phyloP scores from a whole-genome alignment of 345 rosid genomes.

The Aquilaria sinensis region DNA sequence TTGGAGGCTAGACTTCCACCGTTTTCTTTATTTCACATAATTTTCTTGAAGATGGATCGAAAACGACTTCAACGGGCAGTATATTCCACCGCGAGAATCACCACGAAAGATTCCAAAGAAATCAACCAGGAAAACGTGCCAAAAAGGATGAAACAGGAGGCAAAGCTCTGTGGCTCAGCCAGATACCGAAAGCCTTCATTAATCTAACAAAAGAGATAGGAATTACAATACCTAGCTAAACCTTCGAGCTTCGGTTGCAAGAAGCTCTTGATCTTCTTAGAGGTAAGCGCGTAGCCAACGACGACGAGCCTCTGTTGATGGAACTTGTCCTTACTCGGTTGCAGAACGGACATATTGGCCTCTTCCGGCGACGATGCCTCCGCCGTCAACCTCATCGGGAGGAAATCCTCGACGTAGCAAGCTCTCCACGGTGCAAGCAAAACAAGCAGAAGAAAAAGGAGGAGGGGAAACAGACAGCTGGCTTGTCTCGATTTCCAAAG shows the following conservation, averaged over 20 bases:
- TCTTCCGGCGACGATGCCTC: constrained; percentile 14
- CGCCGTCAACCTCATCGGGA: constrained; percentile 34
- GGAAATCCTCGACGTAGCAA: background rate
- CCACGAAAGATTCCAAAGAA: background rate
- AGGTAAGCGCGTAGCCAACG: constrained; percentile 81
- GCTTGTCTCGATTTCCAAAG: too few relatives aligned
- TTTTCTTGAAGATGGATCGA: constrained; percentile 11
- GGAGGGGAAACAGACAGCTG: background rate
- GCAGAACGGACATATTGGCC: too few relatives aligned
- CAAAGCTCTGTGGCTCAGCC: background rate
- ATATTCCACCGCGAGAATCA: constrained; percentile 8
- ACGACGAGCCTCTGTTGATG: constrained; percentile 32
- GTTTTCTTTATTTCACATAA: background rate
- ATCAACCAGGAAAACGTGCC: background rate
- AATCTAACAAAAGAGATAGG: background rate
- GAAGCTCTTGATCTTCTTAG: constrained; percentile 75
- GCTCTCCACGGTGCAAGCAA: too few relatives aligned
- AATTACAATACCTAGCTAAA: constrained; percentile 49
- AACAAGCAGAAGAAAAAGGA: background rate
- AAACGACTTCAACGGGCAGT: constrained; percentile 11
- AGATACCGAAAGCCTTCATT: background rate
- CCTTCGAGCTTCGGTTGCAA: constrained; percentile 70
- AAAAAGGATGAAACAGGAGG: background rate
- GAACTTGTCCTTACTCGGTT: too few relatives aligned
- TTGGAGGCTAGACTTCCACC: background rate